Evolutionary conservation across 371 early-diverging fungal species (phyloP).

Genomic region (Lichtheimia ornata): DNA sequence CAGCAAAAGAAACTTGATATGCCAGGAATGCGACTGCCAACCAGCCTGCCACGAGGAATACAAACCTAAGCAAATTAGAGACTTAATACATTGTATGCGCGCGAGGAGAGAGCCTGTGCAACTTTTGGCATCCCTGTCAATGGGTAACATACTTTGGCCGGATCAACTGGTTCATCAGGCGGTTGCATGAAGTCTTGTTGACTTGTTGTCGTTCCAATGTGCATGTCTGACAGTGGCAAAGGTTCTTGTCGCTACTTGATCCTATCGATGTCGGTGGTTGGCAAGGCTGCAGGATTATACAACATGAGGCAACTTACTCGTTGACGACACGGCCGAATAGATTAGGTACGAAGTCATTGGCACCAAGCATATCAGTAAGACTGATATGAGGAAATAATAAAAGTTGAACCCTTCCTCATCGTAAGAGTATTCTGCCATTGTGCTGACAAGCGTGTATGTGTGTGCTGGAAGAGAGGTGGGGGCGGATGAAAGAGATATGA

Average conservation of each 20-base stretch:
- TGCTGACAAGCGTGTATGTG: not conserved
- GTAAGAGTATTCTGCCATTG: conserved; percentile 79
- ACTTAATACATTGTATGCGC: not conserved
- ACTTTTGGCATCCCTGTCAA: not conserved
- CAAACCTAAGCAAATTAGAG: conserved; percentile 30
- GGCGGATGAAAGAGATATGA: no score
- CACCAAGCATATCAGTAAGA: conserved; percentile 78
- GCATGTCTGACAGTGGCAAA: conserved; percentile 32
- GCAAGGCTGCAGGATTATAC: not conserved
- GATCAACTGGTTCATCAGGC: conserved; percentile 11
- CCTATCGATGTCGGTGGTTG: not conserved
- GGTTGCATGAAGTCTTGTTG: conserved; percentile 10
- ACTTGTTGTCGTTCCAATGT: conserved; percentile 16
- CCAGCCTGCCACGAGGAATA: conserved; percentile 77
- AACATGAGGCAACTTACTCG: conserved; percentile 36
- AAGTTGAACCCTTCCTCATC: conserved; percentile 95
- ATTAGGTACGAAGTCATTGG: conserved; percentile 70
- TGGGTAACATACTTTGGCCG: conserved; percentile 17
- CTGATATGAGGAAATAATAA: conserved; percentile 88
- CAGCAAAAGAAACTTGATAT: conserved; percentile 76
- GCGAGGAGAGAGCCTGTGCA: not conserved
- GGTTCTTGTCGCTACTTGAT: conserved; percentile 9
- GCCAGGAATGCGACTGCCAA: conserved; percentile 70
- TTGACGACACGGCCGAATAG: conserved; percentile 44
- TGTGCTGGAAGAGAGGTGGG: no score